Percentiles rank a stretch among this genome's conserved stretches.
phyloP scores from a whole-genome alignment of 352 stramenopile genomes.

The Phytophthora idaei region DNA sequence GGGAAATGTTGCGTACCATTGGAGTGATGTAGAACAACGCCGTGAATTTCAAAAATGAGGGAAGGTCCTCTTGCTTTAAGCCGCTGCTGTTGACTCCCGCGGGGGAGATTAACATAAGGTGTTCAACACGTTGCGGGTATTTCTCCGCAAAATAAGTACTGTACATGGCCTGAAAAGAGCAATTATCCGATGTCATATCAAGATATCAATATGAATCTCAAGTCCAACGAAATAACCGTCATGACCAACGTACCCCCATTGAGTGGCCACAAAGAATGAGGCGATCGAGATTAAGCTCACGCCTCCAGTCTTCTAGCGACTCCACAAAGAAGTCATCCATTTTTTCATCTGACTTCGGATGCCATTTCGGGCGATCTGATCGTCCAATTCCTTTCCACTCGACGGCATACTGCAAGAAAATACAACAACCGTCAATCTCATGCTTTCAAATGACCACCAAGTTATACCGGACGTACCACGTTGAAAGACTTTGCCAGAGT shows the following conservation, averaged over 20 bases:
- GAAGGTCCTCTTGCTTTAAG: constrained; percentile 44
- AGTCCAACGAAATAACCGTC: background rate
- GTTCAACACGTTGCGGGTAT: constrained; percentile 73
- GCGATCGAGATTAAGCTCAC: constrained; percentile 63
- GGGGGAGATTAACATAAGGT: constrained; percentile 79
- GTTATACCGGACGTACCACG: constrained; percentile 51
- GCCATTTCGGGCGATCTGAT: constrained; percentile 65
- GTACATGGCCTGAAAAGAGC: constrained; percentile 63
- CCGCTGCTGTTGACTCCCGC: constrained; percentile 60
- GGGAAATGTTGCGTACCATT: constrained; percentile 46
- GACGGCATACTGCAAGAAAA: constrained; percentile 64
- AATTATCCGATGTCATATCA: background rate
- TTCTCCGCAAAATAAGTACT: constrained; percentile 78
- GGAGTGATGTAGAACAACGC: constrained; percentile 64
- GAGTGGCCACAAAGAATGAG: constrained; percentile 82
- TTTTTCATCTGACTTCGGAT: constrained; percentile 68
- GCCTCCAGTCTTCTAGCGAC: constrained; percentile 76
- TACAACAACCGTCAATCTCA: background rate
- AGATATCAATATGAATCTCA: constrained; percentile 2
- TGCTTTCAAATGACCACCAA: background rate
- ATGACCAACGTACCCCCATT: constrained; percentile 69
- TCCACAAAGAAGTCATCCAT: constrained; percentile 85
- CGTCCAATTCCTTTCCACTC: constrained; percentile 85
- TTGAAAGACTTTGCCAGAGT: constrained; percentile 79
- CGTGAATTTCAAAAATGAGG: constrained; percentile 47